Evolutionary conservation across 495 filamentous ascomycete genomes (phyloP).

Genomic region (Acidomyces sp.): DNA sequence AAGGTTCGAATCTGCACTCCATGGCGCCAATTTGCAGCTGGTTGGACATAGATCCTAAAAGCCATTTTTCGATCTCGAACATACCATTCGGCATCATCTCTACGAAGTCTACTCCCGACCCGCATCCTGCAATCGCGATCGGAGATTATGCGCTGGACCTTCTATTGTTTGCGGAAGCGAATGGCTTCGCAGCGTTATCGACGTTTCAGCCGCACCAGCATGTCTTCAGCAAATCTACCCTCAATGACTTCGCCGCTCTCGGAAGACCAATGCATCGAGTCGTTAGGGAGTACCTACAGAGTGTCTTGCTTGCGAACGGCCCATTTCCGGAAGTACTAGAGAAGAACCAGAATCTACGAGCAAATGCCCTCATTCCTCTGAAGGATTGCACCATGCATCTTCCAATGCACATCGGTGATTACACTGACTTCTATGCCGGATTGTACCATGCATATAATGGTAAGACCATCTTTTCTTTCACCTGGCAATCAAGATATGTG

Average conservation of each 20-base stretch:
- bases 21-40: conserved; percentile 47
- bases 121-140: conserved; percentile 63
- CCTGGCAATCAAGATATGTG: too few relatives aligned
- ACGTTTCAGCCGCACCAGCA: conserved; percentile 40
- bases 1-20: too few relatives aligned
- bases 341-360: conserved; percentile 41
- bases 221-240: conserved; percentile 55
- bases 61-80: conserved; percentile 75
- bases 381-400: conserved; percentile 56
- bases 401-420: conserved; percentile 84
- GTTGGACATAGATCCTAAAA: conserved; percentile 50
- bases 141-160: conserved; percentile 69
- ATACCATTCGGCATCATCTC: conserved; percentile 87
- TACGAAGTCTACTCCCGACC: conserved; percentile 38
- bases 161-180: conserved; percentile 43
- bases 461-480: too few relatives aligned
- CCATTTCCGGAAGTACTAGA: conserved; percentile 46
- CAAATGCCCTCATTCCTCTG: conserved; percentile 41
- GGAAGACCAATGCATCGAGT: conserved; percentile 57
- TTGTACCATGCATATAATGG: conserved; percentile 74
- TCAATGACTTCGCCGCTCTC: conserved; percentile 74
- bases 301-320: conserved; percentile 51
- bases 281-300: conserved; percentile 61
- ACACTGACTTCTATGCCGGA: conserved; percentile 96
- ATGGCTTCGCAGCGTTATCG: conserved; percentile 50